Percentiles rank a stretch among this genome's conserved stretches.
Evolutionary conservation across 257 asterid genomes (phyloP).

Genomic region (Nemophila menziesii): DNA sequence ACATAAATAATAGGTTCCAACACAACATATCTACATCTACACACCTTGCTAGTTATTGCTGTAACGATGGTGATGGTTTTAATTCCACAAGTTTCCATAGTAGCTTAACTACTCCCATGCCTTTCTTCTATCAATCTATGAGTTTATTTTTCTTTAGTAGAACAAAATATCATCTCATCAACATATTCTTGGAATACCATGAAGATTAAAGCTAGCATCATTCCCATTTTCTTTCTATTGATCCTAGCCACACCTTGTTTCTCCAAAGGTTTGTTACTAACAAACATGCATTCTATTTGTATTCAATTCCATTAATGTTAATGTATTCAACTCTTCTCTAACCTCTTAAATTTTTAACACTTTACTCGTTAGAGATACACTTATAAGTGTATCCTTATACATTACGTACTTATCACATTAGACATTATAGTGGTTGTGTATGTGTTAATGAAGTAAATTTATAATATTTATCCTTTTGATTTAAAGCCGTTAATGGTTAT

Average conservation of each 20-base stretch:
- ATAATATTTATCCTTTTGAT: background rate
- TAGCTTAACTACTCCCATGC: background rate
- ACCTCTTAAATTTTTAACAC: no score
- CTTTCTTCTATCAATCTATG: slow-evolving; percentile 10
- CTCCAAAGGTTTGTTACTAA: slow-evolving; percentile 29
- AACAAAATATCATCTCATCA: background rate
- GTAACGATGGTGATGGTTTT: slow-evolving; percentile 41
- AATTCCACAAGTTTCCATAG: slow-evolving; percentile 16
- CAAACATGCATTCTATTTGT: no score
- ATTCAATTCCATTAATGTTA: no score
- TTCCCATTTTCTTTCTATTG: slow-evolving; percentile 14
- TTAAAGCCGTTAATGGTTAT: background rate
- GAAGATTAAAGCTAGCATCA: slow-evolving; percentile 14
- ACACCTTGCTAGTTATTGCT: slow-evolving; percentile 46
- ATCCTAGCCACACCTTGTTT: slow-evolving; percentile 18
- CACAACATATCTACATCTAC: slow-evolving; percentile 36
- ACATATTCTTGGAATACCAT: slow-evolving; percentile 9
- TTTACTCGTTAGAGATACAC: no score
- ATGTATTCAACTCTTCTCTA: background rate
- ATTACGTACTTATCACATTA: background rate
- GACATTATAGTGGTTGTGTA: background rate
- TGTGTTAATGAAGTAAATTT: background rate
- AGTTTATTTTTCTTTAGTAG: slow-evolving; percentile 1
- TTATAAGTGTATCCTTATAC: no score
- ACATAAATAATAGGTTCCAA: slow-evolving; percentile 42